Conservation (phyloP, 441 rosid species). For the Pelargonium citronellum region DNA sequence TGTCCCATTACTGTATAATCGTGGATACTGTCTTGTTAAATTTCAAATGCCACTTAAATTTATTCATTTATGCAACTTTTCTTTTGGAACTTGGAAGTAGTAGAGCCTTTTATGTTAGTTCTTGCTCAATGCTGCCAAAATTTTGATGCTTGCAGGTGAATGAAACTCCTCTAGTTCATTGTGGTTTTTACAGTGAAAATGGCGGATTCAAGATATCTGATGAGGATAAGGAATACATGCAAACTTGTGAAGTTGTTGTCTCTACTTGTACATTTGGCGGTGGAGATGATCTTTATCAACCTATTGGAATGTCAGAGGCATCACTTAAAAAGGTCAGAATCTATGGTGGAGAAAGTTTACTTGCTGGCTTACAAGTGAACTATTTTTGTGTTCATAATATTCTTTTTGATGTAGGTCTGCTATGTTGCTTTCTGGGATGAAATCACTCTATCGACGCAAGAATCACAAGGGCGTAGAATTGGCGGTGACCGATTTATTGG, state of each 20-base stretch:
- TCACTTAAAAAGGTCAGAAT: slow-evolving; percentile 61
- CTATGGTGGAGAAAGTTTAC: slow-evolving; percentile 17
- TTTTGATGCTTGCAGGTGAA: slow-evolving; percentile 49
- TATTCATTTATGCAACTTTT: not conserved
- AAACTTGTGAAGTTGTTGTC: slow-evolving; percentile 59
- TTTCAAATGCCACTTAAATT: not conserved
- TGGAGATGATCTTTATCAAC: slow-evolving; percentile 93
- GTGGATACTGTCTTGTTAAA: not conserved
- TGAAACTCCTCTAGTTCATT: slow-evolving; percentile 57
- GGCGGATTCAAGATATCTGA: slow-evolving; percentile 70
- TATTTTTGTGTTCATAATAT: slow-evolving; percentile 15
- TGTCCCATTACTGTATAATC: not conserved
- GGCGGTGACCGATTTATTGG: slow-evolving; percentile 60
- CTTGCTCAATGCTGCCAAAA: slow-evolving; percentile 21
- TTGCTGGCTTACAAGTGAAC: slow-evolving; percentile 8
- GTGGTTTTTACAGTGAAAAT: slow-evolving; percentile 74
- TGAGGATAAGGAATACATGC: slow-evolving; percentile 65
- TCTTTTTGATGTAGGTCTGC: slow-evolving; percentile 62
- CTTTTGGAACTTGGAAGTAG: too few species aligned
- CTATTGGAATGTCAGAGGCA: slow-evolving; percentile 72
- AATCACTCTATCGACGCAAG: slow-evolving; percentile 70
- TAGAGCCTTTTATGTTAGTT: slow-evolving; percentile 13
- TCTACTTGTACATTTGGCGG: slow-evolving; percentile 98
- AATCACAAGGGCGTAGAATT: slow-evolving; percentile 48
- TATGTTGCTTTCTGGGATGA: slow-evolving; percentile 97